Evolutionary conservation across 176 grass and related monocot species (phyloP).

Genomic region (Elymus sibiricus): DNA sequence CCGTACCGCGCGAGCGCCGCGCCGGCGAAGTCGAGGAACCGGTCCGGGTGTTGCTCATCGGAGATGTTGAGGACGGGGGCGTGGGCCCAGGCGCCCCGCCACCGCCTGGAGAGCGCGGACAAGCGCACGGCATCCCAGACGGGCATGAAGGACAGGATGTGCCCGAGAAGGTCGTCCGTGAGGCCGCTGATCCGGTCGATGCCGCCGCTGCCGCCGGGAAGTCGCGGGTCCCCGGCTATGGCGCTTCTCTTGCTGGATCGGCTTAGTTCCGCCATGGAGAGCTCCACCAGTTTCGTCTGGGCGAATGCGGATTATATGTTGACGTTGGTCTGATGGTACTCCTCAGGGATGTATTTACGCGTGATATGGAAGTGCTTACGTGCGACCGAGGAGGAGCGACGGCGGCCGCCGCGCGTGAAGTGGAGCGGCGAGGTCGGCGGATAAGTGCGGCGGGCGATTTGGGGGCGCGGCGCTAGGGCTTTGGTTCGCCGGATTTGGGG

Average conservation of each 20-base stretch:
- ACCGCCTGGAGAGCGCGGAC: constrained; percentile 15
- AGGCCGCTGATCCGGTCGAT: constrained; percentile 7
- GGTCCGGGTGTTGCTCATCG: neutral
- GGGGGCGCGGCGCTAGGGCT: neutral
- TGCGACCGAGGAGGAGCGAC: neutral
- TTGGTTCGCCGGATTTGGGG: neutral
- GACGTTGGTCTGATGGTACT: neutral
- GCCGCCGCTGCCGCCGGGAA: neutral
- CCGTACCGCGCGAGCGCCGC: constrained; percentile 7
- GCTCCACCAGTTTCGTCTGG: neutral
- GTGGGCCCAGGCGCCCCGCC: constrained; percentile 1
- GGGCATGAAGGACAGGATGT: constrained; percentile 10
- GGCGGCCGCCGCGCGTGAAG: neutral
- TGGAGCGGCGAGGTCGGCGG: neutral
- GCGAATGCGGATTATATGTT: neutral
- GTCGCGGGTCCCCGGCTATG: neutral
- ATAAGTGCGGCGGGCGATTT: neutral
- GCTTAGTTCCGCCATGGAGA: neutral
- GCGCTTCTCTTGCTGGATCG: neutral
- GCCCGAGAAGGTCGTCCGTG: neutral
- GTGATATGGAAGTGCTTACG: neutral
- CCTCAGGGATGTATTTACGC: neutral
- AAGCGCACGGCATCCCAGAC: neutral
- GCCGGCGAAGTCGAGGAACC: neutral
- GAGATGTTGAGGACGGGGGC: constrained; percentile 8